Evolutionary conservation across 2,329 filamentous ascomycete species (phyloP).

Genomic region (Colletotrichum sp.): DNA sequence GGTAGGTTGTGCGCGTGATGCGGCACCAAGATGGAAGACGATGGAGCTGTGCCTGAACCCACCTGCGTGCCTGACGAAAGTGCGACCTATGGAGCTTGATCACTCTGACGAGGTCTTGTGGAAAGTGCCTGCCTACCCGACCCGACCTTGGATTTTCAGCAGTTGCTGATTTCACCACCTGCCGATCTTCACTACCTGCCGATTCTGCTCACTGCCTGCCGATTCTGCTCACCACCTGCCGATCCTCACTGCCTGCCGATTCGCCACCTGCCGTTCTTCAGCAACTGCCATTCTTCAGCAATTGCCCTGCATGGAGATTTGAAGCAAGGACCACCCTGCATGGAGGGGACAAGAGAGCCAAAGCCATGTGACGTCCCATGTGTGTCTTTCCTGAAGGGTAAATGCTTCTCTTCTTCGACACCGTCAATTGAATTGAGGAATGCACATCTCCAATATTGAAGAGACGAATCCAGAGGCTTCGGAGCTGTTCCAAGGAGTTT

Average conservation of each 20-base stretch:
- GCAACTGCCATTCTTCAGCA: background rate
- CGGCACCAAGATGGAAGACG: background rate
- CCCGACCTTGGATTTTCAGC: background rate
- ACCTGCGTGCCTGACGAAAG: background rate
- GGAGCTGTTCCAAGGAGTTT: accelerated
- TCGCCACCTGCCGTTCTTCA: background rate
- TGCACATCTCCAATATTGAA: background rate
- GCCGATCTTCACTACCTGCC: background rate
- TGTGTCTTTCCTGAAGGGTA: background rate
- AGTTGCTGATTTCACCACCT: background rate
- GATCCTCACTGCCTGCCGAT: background rate
- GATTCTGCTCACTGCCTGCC: background rate
- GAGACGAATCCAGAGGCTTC: background rate
- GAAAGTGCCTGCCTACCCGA: background rate
- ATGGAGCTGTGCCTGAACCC: background rate
- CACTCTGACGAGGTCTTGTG: background rate
- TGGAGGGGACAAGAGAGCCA: background rate
- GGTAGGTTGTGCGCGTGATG: background rate
- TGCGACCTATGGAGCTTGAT: too few relatives aligned
- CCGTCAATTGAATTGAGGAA: background rate
- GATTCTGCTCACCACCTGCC: background rate
- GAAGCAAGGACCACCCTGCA: background rate
- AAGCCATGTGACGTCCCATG: background rate
- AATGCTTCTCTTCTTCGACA: background rate
- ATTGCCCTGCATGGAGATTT: background rate